Percentiles rank a stretch among this genome's conserved stretches.
Conservation (phyloP, 2,329 filamentous ascomycete genomes). For the Pestalotiopsis sp. region DNA sequence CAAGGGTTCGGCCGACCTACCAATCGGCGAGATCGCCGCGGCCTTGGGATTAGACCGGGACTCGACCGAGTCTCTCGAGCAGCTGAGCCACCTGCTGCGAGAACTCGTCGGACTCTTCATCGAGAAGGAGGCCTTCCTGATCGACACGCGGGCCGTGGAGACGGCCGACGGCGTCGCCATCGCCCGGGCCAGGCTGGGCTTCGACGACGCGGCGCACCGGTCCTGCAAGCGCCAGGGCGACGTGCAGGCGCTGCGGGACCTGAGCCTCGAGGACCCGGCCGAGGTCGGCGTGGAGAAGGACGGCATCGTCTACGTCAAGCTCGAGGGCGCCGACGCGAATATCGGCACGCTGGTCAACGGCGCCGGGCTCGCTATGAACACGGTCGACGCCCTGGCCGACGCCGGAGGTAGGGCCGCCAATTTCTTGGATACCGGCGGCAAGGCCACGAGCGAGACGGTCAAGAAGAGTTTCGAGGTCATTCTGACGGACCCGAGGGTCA, state of each 20-base stretch:
- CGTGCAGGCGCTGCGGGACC: constrained; percentile 60
- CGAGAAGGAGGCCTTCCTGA: constrained; percentile 66
- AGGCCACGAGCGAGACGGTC: constrained; percentile 82
- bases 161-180: constrained; percentile 45
- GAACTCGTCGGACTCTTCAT: constrained; percentile 62
- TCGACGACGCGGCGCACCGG: constrained; percentile 72
- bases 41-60: constrained; percentile 57
- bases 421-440: constrained; percentile 88
- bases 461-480: constrained; percentile 77
- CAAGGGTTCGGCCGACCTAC: constrained; percentile 45
- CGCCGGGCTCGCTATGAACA: constrained; percentile 90
- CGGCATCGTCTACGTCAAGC: constrained; percentile 79
- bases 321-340: constrained; percentile 52
- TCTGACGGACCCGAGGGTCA: constrained; percentile 70
- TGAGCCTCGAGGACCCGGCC: constrained; percentile 51
- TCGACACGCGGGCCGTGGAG: constrained; percentile 52
- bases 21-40: constrained; percentile 42
- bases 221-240: constrained; percentile 64
- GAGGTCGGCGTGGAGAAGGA: constrained; percentile 67
- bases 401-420: constrained; percentile 75
- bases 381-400: constrained; percentile 74
- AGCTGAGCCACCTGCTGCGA: constrained; percentile 52
- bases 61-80: constrained; percentile 43
- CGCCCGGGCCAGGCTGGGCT: constrained; percentile 60
- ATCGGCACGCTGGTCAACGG: constrained; percentile 89